Evolutionary conservation across 2,329 filamentous ascomycete genomes (phyloP).

Genomic region (Exophiala sp.): DNA sequence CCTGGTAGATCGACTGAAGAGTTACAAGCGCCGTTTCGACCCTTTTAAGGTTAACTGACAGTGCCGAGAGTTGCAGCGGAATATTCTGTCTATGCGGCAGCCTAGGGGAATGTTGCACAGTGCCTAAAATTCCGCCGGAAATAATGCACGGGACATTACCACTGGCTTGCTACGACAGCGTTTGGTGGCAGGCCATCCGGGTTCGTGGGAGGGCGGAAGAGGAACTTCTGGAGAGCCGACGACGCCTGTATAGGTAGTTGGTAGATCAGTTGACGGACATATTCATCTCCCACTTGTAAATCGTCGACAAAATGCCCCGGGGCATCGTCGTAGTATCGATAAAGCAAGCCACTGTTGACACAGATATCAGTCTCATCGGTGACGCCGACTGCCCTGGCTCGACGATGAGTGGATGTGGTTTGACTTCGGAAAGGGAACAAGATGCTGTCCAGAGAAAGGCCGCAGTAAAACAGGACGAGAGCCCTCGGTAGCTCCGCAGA

Average conservation of each 20-base stretch:
- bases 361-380: conserved; percentile 37
- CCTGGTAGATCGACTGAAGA: conserved; percentile 36
- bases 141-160: conserved; percentile 45
- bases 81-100: conserved; percentile 50
- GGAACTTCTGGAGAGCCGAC: conserved; percentile 39
- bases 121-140: conserved; percentile 50
- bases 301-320: background rate
- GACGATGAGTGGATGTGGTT: conserved; percentile 24
- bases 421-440: conserved; percentile 5
- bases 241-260: conserved; percentile 24
- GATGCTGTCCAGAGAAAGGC: background rate
- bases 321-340: conserved; percentile 32
- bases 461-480: conserved; percentile 1
- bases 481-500: too few species aligned
- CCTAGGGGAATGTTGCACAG: conserved; percentile 48
- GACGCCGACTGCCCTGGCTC: background rate
- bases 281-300: background rate
- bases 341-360: conserved; percentile 43
- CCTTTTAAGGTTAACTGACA: conserved; percentile 48
- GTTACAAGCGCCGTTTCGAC: conserved; percentile 45
- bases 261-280: background rate
- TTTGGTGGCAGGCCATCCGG: conserved; percentile 39
- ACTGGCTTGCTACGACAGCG: conserved; percentile 47
- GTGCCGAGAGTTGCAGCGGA: conserved; percentile 44
- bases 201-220: conserved; percentile 31